phyloP scores from a whole-genome alignment of 1,139 yeast species.

The Geotrichum aggregatum region DNA sequence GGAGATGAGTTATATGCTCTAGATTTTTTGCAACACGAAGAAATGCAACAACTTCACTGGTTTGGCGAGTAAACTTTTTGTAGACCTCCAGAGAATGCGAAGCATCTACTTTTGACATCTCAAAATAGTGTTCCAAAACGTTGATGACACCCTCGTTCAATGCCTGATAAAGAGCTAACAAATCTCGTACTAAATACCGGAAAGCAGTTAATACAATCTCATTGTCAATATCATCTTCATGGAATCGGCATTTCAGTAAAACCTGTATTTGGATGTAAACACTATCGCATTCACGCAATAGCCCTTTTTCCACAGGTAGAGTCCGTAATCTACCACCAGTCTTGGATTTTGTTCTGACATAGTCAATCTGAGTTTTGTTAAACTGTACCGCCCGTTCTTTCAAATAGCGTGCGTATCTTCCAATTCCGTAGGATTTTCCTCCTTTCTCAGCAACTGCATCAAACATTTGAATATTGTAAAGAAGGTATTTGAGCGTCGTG shows the following conservation, averaged over 20 bases:
- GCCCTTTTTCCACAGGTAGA: slow-evolving; percentile 69
- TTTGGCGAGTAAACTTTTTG: slow-evolving; percentile 78
- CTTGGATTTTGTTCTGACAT: slow-evolving; percentile 55
- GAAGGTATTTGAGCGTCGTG: slow-evolving; percentile 61
- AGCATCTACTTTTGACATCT: slow-evolving; percentile 81
- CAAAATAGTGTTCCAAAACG: slow-evolving; percentile 88
- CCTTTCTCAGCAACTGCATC: slow-evolving; percentile 41
- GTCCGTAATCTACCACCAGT: slow-evolving; percentile 59
- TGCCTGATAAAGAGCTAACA: slow-evolving; percentile 78
- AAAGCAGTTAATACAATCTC: slow-evolving; percentile 82
- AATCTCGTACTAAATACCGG: slow-evolving; percentile 79
- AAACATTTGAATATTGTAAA: slow-evolving; percentile 57
- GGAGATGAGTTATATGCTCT: slow-evolving; percentile 79
- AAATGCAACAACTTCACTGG: slow-evolving; percentile 82
- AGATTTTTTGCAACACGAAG: slow-evolving; percentile 84
- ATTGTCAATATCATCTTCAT: slow-evolving; percentile 68
- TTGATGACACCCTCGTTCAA: slow-evolving; percentile 94
- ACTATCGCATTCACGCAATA: slow-evolving; percentile 77
- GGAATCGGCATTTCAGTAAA: slow-evolving; percentile 67
- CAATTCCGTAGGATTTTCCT: slow-evolving; percentile 57
- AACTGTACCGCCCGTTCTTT: slow-evolving; percentile 66
- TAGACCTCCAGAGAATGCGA: slow-evolving; percentile 80
- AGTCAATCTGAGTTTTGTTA: slow-evolving; percentile 62
- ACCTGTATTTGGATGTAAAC: slow-evolving; percentile 78
- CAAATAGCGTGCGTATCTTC: slow-evolving; percentile 69